phyloP scores from a whole-genome alignment of 371 early-diverging fungal species.

The Actinomucor elegans region DNA sequence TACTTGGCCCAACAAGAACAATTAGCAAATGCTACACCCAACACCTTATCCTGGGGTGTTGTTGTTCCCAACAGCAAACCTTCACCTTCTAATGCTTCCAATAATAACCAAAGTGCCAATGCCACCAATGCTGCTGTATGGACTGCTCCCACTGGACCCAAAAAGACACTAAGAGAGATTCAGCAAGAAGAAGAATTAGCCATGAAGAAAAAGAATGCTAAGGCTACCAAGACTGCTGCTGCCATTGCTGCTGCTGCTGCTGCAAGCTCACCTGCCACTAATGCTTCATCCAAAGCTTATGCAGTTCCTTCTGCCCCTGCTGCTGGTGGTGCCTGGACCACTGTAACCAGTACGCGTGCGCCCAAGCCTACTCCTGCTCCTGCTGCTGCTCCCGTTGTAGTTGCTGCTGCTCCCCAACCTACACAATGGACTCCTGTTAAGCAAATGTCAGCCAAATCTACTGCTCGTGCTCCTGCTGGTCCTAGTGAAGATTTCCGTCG shows the following conservation, averaged over 20 bases:
- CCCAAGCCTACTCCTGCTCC: slow-evolving; percentile 25
- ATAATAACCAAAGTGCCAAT: slow-evolving; percentile 8
- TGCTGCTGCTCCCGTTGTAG: slow-evolving; percentile 9
- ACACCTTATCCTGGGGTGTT: slow-evolving; percentile 46
- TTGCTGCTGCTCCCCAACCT: slow-evolving; percentile 21
- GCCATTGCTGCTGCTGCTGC: slow-evolving; percentile 17
- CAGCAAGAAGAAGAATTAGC: slow-evolving; percentile 76
- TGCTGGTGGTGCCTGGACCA: slow-evolving; percentile 40
- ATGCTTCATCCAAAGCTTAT: slow-evolving; percentile 20
- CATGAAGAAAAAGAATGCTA: slow-evolving; percentile 45
- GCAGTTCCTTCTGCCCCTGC: slow-evolving; percentile 7
- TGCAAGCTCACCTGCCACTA: slow-evolving; percentile 22
- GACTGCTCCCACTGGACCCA: slow-evolving; percentile 46
- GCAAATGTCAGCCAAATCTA: slow-evolving; percentile 11
- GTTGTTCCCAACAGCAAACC: slow-evolving; percentile 30
- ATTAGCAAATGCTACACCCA: slow-evolving; percentile 14
- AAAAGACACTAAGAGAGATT: slow-evolving; percentile 76
- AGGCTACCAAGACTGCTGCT: slow-evolving; percentile 30
- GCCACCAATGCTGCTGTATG: slow-evolving; percentile 36
- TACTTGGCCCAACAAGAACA: slow-evolving; percentile 15
- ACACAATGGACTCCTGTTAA: slow-evolving; percentile 35
- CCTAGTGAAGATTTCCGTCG: slow-evolving; percentile 77
- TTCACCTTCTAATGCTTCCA: background rate
- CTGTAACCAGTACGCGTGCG: slow-evolving; percentile 39
- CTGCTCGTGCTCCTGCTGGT: slow-evolving; percentile 20